Evolutionary conservation across 495 filamentous ascomycete species (phyloP).

Genomic region (Penicillium samsonianum): DNA sequence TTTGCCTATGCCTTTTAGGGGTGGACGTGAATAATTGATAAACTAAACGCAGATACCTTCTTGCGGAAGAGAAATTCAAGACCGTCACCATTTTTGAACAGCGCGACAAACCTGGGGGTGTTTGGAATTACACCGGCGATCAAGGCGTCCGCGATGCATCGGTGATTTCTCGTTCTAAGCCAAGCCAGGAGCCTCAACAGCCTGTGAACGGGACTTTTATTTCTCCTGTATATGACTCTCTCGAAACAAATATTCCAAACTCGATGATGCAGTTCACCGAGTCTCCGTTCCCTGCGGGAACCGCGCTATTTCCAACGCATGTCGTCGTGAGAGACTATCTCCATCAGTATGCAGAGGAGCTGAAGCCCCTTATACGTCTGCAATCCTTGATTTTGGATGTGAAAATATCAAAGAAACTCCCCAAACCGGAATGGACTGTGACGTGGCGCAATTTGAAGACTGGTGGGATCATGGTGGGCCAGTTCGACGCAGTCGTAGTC

Average conservation of each 20-base stretch:
- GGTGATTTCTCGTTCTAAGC: not conserved
- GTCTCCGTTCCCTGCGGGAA: slow-evolving; percentile 7
- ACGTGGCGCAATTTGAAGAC: slow-evolving; percentile 12
- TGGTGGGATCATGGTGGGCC: not conserved
- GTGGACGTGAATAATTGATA: not conserved
- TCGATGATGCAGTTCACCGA: slow-evolving; percentile 18
- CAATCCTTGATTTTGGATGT: slow-evolving; percentile 11
- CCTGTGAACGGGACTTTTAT: slow-evolving; percentile 10
- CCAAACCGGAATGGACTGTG: slow-evolving; percentile 11
- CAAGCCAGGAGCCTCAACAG: slow-evolving; percentile 8
- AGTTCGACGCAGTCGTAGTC: slow-evolving; percentile 15
- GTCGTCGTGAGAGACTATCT: slow-evolving; percentile 11
- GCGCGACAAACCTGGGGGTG: slow-evolving; percentile 64
- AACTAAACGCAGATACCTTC: slow-evolving; percentile 55
- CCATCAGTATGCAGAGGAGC: slow-evolving; percentile 14
- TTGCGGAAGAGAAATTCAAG: slow-evolving; percentile 63
- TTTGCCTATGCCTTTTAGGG: not conserved
- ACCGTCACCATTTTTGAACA: slow-evolving; percentile 73
- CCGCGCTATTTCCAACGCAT: slow-evolving; percentile 10
- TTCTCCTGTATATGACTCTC: slow-evolving; percentile 16
- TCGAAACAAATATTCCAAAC: slow-evolving; percentile 17
- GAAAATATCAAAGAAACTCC: not conserved
- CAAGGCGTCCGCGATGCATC: slow-evolving; percentile 7
- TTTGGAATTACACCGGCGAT: slow-evolving; percentile 64
- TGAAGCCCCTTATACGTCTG: slow-evolving; percentile 1